Evolutionary conservation across 257 asterid species (phyloP), one percentile per base, ranked within the genome.

Genomic region (Solanum pinnatisectum): DNA sequence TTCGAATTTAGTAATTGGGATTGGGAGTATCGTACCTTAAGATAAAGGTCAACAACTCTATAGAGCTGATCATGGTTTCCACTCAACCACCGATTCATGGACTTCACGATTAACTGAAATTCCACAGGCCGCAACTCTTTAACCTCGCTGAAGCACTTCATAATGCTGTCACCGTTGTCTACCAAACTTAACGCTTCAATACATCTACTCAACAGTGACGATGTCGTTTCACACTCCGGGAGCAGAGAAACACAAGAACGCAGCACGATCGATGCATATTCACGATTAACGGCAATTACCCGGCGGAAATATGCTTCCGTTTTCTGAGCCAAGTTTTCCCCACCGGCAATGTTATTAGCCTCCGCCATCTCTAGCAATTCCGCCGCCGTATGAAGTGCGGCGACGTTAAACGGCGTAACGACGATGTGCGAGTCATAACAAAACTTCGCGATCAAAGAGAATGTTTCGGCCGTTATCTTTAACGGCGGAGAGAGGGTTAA

Each of bases 401-500:
- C 98, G 59, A 97, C 88, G 93, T 96, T 95, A 84, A 93, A 92
- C 22, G 98, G 98, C 39, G 97, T 96, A 13, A 95, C 23, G 90
- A 89, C 87, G 37, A 95, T 71, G 92, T 86, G 93, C 87, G 88
- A 86, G 15, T 95, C 97, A 90, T 95, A 93, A 44, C 95, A 95
- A 90, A 92, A 95, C 74, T 96, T 98, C 40, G 94, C 89, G 13
- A 96, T 91, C 25, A 89, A 6, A 46, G 95, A 87, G 92, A 96
- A 96, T 1, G 95, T 93, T 83, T 91, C 95, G 4, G 96, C 89
- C 92, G 98, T 95, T 93, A 95, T 94, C 67, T 92, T 93, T 85
- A 95, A 93, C 94, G 97, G 96, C 40, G 98, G 98, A 3, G 98
- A 89, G 86, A 96, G 94, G 90, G 92, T 94, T 90, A 96, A 88